phyloP scores from a whole-genome alignment of 2,329 filamentous ascomycete species.

The Paradendryphiella salina region DNA sequence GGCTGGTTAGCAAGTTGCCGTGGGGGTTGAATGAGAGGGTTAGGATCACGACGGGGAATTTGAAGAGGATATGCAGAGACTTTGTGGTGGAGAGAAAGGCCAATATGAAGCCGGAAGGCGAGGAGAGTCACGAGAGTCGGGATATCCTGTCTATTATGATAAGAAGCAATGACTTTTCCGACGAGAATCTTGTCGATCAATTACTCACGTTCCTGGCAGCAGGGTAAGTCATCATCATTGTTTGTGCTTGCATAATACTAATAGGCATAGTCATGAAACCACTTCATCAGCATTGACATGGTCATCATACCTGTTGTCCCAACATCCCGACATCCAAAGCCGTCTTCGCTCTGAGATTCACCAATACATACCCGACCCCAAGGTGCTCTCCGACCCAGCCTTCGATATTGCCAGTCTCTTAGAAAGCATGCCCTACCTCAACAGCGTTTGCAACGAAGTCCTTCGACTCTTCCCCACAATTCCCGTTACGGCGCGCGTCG shows the following conservation, averaged over 20 bases:
- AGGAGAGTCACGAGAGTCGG: conserved; percentile 38
- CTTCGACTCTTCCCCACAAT: conserved; percentile 47
- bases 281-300: conserved; percentile 76
- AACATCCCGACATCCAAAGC: conserved; percentile 65
- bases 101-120: conserved; percentile 40
- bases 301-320: conserved; percentile 70
- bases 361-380: conserved; percentile 57
- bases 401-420: conserved; percentile 44
- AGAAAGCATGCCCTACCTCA: conserved; percentile 52
- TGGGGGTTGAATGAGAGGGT: conserved; percentile 54
- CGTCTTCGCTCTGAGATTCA: conserved; percentile 71
- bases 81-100: conserved; percentile 56
- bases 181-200: conserved; percentile 58
- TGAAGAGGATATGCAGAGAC: conserved; percentile 50
- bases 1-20: conserved; percentile 50
- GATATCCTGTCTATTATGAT: conserved; percentile 57
- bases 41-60: conserved; percentile 41
- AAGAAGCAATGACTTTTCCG: conserved; percentile 57
- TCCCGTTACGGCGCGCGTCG: conserved; percentile 39
- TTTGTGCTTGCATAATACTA: neutral
- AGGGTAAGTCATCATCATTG: conserved; percentile 47
- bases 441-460: conserved; percentile 52
- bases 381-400: conserved; percentile 16
- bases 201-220: conserved; percentile 61
- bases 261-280: conserved; percentile 65